These are phyloP conservation scores for Saraca asoca DNA, from an alignment of 331 rosid genomes.

Conservation along the genomic window DNA sequence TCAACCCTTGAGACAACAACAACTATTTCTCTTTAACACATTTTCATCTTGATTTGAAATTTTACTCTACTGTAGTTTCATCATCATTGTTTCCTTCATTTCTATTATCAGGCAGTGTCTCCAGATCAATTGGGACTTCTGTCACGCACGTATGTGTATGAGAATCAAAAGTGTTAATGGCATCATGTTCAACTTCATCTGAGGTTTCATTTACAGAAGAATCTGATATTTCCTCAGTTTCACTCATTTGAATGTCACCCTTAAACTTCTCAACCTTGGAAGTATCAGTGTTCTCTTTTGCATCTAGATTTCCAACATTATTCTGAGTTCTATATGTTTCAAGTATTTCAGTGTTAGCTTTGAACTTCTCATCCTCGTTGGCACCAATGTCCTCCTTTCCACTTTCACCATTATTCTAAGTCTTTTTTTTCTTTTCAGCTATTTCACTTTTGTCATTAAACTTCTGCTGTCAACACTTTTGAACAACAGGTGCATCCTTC, in stretches of 20 bases:
- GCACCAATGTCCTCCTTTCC: constrained; percentile 40
- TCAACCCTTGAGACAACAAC: constrained; percentile 86
- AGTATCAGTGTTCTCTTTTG: too few species aligned
- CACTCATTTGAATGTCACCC: constrained; percentile 32
- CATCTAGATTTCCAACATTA: too few species aligned
- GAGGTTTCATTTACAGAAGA: constrained; percentile 37
- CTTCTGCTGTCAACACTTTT: constrained; percentile 42
- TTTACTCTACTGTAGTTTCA: constrained; percentile 57
- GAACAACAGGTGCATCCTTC: constrained; percentile 49
- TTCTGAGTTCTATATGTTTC: background rate
- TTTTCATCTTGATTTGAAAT: background rate
- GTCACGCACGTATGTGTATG: constrained; percentile 44
- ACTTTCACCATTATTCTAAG: constrained; percentile 1
- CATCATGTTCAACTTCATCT: constrained; percentile 56
- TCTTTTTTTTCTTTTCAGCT: background rate
- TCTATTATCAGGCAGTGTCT: constrained; percentile 54
- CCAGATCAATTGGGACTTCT: constrained; percentile 54
- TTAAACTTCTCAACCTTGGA: too few species aligned
- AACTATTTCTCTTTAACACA: constrained; percentile 93
- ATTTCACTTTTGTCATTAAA: constrained; percentile 35
- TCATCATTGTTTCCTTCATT: constrained; percentile 48
- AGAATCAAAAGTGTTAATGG: constrained; percentile 61
- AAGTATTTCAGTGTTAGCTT: constrained; percentile 34
- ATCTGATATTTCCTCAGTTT: constrained; percentile 33
- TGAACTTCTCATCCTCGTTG: constrained; percentile 45